phyloP scores from a whole-genome alignment of 1,139 yeast species.

The Lipomyces yarrowii region DNA sequence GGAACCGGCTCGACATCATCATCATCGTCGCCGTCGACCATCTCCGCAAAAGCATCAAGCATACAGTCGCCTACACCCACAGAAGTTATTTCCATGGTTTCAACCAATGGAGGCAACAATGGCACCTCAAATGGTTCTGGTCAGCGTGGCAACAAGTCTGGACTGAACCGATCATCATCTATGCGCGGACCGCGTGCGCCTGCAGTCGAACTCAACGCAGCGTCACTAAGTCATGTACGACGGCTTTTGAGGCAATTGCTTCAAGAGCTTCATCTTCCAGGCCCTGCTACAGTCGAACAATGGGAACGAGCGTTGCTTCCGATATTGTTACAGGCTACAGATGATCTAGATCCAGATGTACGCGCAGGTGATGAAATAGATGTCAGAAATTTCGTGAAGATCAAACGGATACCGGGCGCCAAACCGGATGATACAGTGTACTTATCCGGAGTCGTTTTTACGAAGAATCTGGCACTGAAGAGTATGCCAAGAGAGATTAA shows the following conservation, averaged over 20 bases:
- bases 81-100: not conserved
- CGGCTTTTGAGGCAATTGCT: conserved; percentile 65
- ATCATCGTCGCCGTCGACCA: not conserved
- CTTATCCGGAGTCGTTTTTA: conserved; percentile 80
- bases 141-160: conserved; percentile 6
- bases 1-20: not conserved
- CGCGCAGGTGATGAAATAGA: conserved; percentile 75
- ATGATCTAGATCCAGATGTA: conserved; percentile 56
- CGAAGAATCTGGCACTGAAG: conserved; percentile 81
- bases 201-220: conserved; percentile 43
- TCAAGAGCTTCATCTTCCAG: conserved; percentile 21
- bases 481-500: conserved; percentile 66
- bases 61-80: conserved; percentile 2
- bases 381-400: conserved; percentile 81
- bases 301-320: conserved; percentile 57
- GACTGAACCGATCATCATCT: conserved; percentile 27
- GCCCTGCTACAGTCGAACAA: conserved; percentile 53
- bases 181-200: conserved; percentile 32
- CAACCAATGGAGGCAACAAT: not conserved
- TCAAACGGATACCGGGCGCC: conserved; percentile 83
- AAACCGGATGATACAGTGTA: conserved; percentile 57
- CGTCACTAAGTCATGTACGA: conserved; percentile 48
- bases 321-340: conserved; percentile 51
- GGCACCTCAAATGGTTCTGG: not conserved
- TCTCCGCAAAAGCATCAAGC: not conserved